Percentiles rank a stretch among this genome's conserved stretches.
These are phyloP conservation scores for Trametes cingulata DNA, from an alignment of 768 basidiomycete species.

Conservation along the genomic window DNA sequence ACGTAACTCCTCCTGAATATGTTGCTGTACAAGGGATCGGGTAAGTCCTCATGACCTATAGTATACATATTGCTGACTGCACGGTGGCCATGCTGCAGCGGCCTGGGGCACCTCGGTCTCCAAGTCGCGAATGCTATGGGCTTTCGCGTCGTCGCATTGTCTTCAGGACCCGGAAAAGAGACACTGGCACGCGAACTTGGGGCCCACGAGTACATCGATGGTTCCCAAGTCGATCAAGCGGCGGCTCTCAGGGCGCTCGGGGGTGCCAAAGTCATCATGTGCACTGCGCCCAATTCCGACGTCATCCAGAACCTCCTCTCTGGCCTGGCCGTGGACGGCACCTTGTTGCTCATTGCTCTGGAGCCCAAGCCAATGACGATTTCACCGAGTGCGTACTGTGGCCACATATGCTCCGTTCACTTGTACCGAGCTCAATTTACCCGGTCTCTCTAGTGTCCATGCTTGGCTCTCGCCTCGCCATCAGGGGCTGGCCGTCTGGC, in stretches of 20 bases:
- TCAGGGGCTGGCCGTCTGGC: slow-evolving; percentile 29
- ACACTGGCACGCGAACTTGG: slow-evolving; percentile 38
- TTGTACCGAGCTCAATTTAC: no score
- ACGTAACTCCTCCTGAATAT: slow-evolving; percentile 34
- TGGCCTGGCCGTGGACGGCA: slow-evolving; percentile 25
- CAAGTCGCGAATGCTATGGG: slow-evolving; percentile 40
- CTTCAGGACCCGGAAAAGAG: slow-evolving; percentile 32
- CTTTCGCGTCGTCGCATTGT: slow-evolving; percentile 38
- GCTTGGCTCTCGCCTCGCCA: slow-evolving; percentile 25
- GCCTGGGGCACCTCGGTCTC: slow-evolving; percentile 38
- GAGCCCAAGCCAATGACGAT: slow-evolving; percentile 19
- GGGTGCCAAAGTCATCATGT: slow-evolving; percentile 41
- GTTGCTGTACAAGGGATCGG: slow-evolving; percentile 42
- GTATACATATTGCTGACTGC: no score
- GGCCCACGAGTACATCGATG: slow-evolving; percentile 40
- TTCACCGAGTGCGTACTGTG: slow-evolving; percentile 18
- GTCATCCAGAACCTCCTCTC: slow-evolving; percentile 20
- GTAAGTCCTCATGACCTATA: slow-evolving; percentile 19
- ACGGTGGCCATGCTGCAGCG: slow-evolving; percentile 9
- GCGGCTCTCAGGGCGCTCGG: slow-evolving; percentile 37
- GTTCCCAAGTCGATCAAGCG: slow-evolving; percentile 29
- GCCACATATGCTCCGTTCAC: no score
- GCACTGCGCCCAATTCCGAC: slow-evolving; percentile 33
- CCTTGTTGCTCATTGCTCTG: slow-evolving; percentile 25
- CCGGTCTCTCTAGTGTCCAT: slow-evolving; percentile 13